Evolutionary conservation across 2,329 filamentous ascomycete species (phyloP).

Genomic region (Ophiostoma piceae): DNA sequence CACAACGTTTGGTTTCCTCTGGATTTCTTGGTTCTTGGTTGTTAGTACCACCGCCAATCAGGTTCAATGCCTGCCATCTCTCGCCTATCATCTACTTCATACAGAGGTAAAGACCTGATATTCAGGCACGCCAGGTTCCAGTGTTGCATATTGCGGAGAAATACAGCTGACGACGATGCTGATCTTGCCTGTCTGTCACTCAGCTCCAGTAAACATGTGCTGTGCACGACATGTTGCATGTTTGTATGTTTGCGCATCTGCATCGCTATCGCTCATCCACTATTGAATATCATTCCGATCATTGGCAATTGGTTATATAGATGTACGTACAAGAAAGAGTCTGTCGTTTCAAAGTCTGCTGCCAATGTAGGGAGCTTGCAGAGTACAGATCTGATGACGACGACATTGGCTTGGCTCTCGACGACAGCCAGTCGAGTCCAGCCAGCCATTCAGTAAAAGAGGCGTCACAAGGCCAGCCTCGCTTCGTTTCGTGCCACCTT

Average conservation of each 20-base stretch:
- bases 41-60: neutral
- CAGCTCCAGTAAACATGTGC: neutral
- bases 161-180: neutral
- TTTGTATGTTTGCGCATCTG: neutral
- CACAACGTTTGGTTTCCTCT: no score
- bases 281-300: neutral
- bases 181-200: neutral
- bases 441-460: neutral
- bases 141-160: constrained; percentile 5
- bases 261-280: neutral
- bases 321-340: neutral
- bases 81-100: neutral
- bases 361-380: neutral
- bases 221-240: neutral
- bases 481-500: neutral
- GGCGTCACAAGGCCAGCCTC: constrained; percentile 1
- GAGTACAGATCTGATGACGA: neutral
- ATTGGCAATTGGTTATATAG: neutral
- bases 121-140: neutral
- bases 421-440: neutral
- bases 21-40: neutral
- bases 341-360: neutral
- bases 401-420: neutral
- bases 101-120: neutral
- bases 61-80: neutral